A percentile compares a stretch with the other conserved stretches of the same genome.
Conservation (phyloP, 2,329 filamentous ascomycete species). For the Alternaria gansuensis region DNA sequence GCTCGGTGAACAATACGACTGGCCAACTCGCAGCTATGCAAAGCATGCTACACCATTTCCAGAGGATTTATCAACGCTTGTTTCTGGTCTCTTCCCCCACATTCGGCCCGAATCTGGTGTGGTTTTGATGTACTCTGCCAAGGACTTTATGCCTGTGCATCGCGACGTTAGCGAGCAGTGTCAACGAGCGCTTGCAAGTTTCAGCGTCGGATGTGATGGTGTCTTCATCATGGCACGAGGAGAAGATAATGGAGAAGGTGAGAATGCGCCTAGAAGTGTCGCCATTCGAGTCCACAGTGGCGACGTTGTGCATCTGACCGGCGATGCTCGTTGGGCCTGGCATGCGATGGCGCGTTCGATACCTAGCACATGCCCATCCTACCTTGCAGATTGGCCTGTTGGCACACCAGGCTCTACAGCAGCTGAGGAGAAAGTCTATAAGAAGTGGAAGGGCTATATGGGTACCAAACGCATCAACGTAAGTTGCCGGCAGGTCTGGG, state of each 20-base stretch:
- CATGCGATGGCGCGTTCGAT: conserved; percentile 92
- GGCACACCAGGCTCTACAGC: conserved; percentile 46
- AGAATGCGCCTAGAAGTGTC: conserved; percentile 43
- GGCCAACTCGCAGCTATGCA: conserved; percentile 88
- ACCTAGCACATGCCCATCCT: conserved; percentile 77
- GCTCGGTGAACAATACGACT: conserved; percentile 94
- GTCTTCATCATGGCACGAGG: conserved; percentile 77
- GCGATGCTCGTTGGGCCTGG: conserved; percentile 86
- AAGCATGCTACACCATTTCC: conserved; percentile 76
- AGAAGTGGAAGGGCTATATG: conserved; percentile 54
- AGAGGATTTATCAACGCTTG: conserved; percentile 72
- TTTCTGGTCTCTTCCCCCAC: conserved; percentile 77
- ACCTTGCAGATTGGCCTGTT: conserved; percentile 77
- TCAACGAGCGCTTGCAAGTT: conserved; percentile 80
- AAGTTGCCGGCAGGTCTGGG: conserved; percentile 54
- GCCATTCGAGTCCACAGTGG: conserved; percentile 73
- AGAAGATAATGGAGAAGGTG: conserved; percentile 49
- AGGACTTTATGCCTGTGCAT: conserved; percentile 91
- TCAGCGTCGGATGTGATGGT: conserved; percentile 90
- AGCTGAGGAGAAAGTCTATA: conserved; percentile 47
- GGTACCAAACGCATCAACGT: conserved; percentile 53
- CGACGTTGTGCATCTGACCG: conserved; percentile 88
- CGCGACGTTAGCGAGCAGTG: conserved; percentile 92
- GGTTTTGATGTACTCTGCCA: conserved; percentile 89
- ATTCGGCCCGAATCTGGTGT: conserved; percentile 89